Base-by-base conservation (phyloP, 176 grass and related monocot species). In the Puya raimondii region DNA sequence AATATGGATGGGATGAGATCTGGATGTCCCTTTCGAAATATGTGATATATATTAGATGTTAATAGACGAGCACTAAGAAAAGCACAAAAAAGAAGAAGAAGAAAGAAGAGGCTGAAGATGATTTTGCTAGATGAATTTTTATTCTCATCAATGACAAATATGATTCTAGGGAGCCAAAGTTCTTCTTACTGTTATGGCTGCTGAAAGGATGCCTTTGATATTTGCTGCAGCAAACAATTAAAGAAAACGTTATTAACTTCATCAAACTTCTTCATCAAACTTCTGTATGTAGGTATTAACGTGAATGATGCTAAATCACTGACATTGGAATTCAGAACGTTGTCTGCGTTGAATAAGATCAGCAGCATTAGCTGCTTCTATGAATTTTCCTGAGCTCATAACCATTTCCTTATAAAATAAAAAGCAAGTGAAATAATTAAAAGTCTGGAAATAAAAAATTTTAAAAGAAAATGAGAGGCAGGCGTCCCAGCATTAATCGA, bases 301-400 rank as follows among this genome's bases (percentile, higher is more conserved):
- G 10, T 11, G 12, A 20, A 20, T 15, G 21, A 6, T 15, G 51
- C 33, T 18, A 79, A 64, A 29, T 52, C 22, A 80, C 86, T 66
- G 84, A 99, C 94, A 99, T 74, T 99, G 94, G 67, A 99, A 99
- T 76, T 99, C 94, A 21, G 81, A 85, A 17, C 89, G 89, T 69
- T 99, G 94, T 17, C 94, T 79, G 27, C 82, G 86, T 58, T 99
- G 86, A 64, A 99, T 99, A 65, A 99, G 79, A 70, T 99, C 94
- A 65, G 94, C 89, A 14, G 94, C 94, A 64, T 64, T 27, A 76
- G 94, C 87, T 65, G 76, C 71, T 25, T 77, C 69, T 5, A 84
- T 85, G 53, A 79, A 83, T 56, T 68, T 50, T 14, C 82, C 86
- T 0, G 80, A 93, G 75, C 27, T 77, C 51, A 79, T 80, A 10